A percentile compares a stretch with the other conserved stretches of the same genome.
Conservation (phyloP, 140 eudicot species). For the Anethum foeniculum region DNA sequence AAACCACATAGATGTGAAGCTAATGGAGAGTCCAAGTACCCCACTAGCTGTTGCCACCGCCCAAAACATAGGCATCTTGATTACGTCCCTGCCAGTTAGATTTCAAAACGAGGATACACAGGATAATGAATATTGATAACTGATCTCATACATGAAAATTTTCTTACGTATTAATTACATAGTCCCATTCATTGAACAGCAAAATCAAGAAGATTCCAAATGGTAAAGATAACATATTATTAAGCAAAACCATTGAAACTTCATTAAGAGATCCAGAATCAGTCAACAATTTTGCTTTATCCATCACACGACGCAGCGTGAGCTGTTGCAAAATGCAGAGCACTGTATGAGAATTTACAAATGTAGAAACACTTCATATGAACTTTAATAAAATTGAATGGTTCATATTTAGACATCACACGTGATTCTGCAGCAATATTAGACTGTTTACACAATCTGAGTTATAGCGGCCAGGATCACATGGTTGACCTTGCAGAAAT, state of each 20-base stretch:
- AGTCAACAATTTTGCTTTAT: conserved; percentile 58
- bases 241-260: conserved; percentile 76
- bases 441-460: neutral
- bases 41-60: conserved; percentile 71
- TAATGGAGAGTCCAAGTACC: conserved; percentile 67
- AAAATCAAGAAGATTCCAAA: conserved; percentile 55
- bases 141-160: neutral
- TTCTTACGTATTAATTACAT: conserved; percentile 51
- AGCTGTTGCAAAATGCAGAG: conserved; percentile 38
- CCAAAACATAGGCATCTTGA: conserved; percentile 67
- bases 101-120: conserved; percentile 4
- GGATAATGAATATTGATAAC: neutral
- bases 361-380: neutral
- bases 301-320: conserved; percentile 70
- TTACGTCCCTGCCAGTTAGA: conserved; percentile 42
- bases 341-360: neutral
- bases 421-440: neutral
- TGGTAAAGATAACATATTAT: conserved; percentile 62
- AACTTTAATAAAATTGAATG: neutral
- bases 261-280: conserved; percentile 73
- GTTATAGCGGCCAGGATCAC: neutral
- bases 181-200: conserved; percentile 59
- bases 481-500: conserved; percentile 9
- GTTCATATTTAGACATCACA: neutral
- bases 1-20: conserved; percentile 87